Conservation (phyloP, 2,329 filamentous ascomycete genomes). For the Nemania sp. region DNA sequence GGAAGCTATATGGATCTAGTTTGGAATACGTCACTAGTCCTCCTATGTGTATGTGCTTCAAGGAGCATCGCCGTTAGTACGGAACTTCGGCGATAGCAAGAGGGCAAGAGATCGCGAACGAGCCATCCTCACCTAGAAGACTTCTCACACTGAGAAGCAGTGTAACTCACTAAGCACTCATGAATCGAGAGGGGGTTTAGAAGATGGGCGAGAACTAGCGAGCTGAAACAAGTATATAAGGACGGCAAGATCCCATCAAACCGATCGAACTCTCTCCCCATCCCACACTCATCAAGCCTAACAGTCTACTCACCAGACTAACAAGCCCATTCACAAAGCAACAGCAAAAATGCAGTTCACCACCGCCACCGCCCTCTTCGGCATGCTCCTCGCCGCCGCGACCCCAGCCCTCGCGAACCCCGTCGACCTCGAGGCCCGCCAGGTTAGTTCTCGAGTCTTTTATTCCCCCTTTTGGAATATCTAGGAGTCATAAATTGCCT, state of each 20-base stretch:
- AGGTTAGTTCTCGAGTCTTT: no score
- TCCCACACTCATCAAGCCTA: constrained; percentile 15
- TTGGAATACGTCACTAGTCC: background rate
- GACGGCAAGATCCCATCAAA: background rate
- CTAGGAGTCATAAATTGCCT: no score
- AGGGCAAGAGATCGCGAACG: constrained; percentile 25
- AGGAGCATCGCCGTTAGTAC: background rate
- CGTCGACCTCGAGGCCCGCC: constrained; percentile 19
- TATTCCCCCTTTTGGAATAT: no score
- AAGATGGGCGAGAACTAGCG: background rate
- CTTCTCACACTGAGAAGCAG: background rate
- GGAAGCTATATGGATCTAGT: background rate
- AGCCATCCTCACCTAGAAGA: background rate
- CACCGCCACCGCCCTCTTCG: constrained; percentile 28
- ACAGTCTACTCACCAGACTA: constrained; percentile 10
- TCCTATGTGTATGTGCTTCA: background rate
- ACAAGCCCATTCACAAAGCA: background rate
- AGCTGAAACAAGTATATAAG: constrained; percentile 18
- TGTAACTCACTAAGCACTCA: background rate
- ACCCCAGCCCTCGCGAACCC: constrained; percentile 35
- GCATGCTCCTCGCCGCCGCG: constrained; percentile 34
- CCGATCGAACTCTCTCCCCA: background rate
- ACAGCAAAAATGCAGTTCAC: constrained; percentile 33
- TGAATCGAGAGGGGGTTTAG: background rate
- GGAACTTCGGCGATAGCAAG: background rate